Base-by-base conservation (phyloP, 768 basidiomycete genomes). In the Chalciporus pseudorubinellus region DNA sequence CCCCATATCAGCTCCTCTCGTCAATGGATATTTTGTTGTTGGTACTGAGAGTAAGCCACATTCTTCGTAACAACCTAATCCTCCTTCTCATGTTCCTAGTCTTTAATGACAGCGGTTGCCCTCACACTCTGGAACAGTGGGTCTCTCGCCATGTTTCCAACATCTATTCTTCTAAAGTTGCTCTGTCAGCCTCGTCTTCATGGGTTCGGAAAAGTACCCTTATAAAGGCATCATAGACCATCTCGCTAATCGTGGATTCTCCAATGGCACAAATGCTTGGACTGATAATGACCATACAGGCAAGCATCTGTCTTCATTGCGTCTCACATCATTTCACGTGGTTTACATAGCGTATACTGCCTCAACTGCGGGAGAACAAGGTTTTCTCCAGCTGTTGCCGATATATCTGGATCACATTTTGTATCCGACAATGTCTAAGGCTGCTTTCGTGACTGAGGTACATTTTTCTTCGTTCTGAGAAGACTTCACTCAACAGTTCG, bases 371-470 rank as follows among this genome's bases (percentile, higher is more conserved):
- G 97, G 97, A 55, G 85, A 87, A 52, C 89, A 95, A 62, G 97
- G 97, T 7, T 90, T 92, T 56, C 74, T 93, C 28, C 89, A 92
- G 60, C 73, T 92, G 8, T 74, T 92, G 22, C 89, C 90, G 18
- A 86, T 98, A 59, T 99, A 92, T 60, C 74, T 98, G 24, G 97
- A 99, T 69, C 97, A 99, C 67, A 89, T 99, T 50, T 79, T 99
- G 31, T 95, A 97, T 68, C 97, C 97, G 8, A 98, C 94, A 1
- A 82, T 98, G 53, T 92, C 92, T 9, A 80, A 93, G 54, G 83
- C 88, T 50, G 90, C 92, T 66, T 93, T 75, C 53, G 81, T 83
- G 14, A 84, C 83, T 0, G 83, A 85, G 74, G 83, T 81, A 48
- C 46, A 64, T 40, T 36, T 5, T 39, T 36, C 8, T 45, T 33